Evolutionary conservation across 306 rosid genomes (phyloP), one percentile per base, ranked within the genome.

Genomic region (Carpinus fangiana): DNA sequence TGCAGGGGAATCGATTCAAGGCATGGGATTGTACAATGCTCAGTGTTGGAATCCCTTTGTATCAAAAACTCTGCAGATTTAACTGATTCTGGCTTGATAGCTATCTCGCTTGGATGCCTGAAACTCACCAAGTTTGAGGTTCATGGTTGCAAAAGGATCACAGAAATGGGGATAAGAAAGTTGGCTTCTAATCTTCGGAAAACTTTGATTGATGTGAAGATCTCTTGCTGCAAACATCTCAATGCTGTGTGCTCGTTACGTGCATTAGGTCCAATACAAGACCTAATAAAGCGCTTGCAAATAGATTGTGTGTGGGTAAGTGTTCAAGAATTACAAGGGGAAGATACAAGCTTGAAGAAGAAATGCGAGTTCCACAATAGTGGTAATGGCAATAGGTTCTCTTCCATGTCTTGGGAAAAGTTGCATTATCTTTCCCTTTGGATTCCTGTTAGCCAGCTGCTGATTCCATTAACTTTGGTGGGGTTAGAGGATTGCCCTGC

Each of bases 241-340:
- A 38, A 73, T 36, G 67, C 76, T 54, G 6, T 38, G 18, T 10
- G 51, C 12, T 54, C 65, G 10, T 73, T 73, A 7, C 48, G 16
- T 56, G 76, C 76, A 28, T 14, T 73, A 41, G 46, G 53, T 16
- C 76, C 62, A 53, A 36, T 73, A 28, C 51, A n/a, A 41, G 66
- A 20, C 50, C 52, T 7, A 4, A 73, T 73, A 52, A 66, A 73
- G 50, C 48, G 51, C 55, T 45, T 73, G 67, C 76, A 73, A 67
- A 55, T 73, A 53, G 76, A 73, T 13, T 54, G 76, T 21, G 51
- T n/a, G 12, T 54, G 76, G 76, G 53, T 55, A 17, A 59, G 65
- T 17, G 18, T 11, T 14, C 76, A 34, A 12, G 31, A 18, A 43
- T 55, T 36, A n/a, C 52, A 73, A 31, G 66, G 8, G 38, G 55